A percentile compares a stretch with the other conserved stretches of the same genome.
Evolutionary conservation across 495 filamentous ascomycete species (phyloP).

Genomic region (Aeminium ludgeri): DNA sequence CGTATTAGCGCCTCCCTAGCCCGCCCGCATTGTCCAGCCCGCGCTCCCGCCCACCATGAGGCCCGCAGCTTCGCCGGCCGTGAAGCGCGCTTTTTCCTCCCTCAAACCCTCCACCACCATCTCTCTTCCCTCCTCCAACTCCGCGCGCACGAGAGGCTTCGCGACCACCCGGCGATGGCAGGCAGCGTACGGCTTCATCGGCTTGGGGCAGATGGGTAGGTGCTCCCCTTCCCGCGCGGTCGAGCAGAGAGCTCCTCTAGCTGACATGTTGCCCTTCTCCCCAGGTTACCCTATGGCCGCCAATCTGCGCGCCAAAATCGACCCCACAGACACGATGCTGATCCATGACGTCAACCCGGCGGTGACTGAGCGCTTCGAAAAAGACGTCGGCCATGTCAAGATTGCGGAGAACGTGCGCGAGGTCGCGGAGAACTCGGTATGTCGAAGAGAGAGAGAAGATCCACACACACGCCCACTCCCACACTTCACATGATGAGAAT

Average conservation of each 20-base stretch:
- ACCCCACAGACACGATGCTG: constrained; percentile 24
- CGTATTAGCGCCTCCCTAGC: too few species aligned
- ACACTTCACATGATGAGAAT: constrained; percentile 17
- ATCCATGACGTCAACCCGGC: constrained; percentile 31
- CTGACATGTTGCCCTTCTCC: background rate
- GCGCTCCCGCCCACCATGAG: too few species aligned
- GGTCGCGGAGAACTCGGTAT: constrained; percentile 30
- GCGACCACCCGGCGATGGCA: constrained; percentile 8
- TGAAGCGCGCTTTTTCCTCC: too few species aligned
- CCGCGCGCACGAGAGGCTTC: constrained; percentile 9
- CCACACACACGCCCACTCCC: background rate
- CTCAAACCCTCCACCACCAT: too few species aligned
- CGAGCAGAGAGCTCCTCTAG: constrained; percentile 2
- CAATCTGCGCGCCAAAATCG: constrained; percentile 31
- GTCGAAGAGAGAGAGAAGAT: constrained; percentile 6
- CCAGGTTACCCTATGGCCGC: constrained; percentile 38
- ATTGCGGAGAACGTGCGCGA: constrained; percentile 26
- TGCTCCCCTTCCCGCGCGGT: too few species aligned
- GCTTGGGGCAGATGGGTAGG: constrained; percentile 28
- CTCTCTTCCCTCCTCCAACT: too few species aligned
- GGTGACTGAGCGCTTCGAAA: constrained; percentile 20
- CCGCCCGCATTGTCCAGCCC: too few species aligned
- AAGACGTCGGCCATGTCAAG: constrained; percentile 20
- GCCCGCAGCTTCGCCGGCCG: too few species aligned
- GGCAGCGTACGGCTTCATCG: constrained; percentile 28